Evolutionary conservation across 805 yeast genomes (phyloP), one percentile per base, ranked within the genome.

Genomic region (Hanseniaspora hatyaiensis): DNA sequence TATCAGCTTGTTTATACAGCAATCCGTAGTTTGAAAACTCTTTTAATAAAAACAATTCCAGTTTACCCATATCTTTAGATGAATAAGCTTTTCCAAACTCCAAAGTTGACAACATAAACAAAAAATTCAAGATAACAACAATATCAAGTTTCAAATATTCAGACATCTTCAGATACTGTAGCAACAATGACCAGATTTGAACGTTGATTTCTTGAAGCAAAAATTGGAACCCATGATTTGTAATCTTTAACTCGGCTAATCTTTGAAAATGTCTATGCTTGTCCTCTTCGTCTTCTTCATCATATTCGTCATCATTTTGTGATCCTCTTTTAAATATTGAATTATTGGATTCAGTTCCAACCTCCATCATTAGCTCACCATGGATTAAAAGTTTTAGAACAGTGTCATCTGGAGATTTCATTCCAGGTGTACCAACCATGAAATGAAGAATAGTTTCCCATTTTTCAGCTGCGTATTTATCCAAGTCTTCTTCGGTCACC

Each of bases 361-460:
- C 57, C 19, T 82, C 80, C 57, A 83, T 94, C 96, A 92, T 88
- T 45, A 92, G 68, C 2, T 89, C 89, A 52, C 94, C 81, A 65
- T 79, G 86, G 53, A 75, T 73, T 41, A 92, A 67, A 23, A 92
- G 67, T 15, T 78, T 73, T 42, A 92, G 67, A 0, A 89, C 96
- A 15, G 89, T 88, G n/a, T 73, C 72, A 40, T 88, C 80, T 2
- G 96, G 95, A 2, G 75, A 66, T 15, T 69, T 72, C 9, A 74
- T 69, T 39, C 80, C 65, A 44, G 84, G 83, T 0, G 96, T 85
- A 1, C 97, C 96, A 37, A 92, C 99, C 97, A 92, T 89, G 66
- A 81, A 92, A 69, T 92, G 97, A 56, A 92, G 69, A 55, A 92
- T 89, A 6, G 85, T 77, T 60, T 92, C 99, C 98, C 98, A 92